A percentile compares a stretch with the other conserved stretches of the same genome.
Evolutionary conservation across 345 rosid species (phyloP).

Genomic region (Rhizophora mangle): DNA sequence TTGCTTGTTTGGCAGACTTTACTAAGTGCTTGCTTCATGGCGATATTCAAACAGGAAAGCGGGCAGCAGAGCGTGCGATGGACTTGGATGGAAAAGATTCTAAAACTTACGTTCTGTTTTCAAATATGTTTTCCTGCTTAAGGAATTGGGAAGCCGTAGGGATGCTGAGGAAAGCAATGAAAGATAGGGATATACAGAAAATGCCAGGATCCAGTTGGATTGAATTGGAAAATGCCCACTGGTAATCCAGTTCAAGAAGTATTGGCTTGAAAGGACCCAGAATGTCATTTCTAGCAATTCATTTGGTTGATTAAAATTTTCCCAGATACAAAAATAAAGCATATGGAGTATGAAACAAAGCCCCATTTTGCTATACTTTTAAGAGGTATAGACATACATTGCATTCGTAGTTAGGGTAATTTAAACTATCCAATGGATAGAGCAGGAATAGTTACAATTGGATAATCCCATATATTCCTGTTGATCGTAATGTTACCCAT

Average conservation of each 20-base stretch:
- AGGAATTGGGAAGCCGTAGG: slow-evolving; percentile 46
- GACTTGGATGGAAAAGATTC: slow-evolving; percentile 35
- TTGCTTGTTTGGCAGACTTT: slow-evolving; percentile 55
- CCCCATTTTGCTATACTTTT: too few species aligned
- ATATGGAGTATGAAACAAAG: too few species aligned
- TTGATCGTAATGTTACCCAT: too few species aligned
- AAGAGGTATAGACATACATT: too few species aligned
- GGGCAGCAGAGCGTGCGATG: slow-evolving; percentile 43
- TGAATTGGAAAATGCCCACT: slow-evolving; percentile 13
- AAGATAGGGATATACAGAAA: slow-evolving; percentile 47
- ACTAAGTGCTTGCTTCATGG: slow-evolving; percentile 52
- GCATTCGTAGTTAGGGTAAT: too few species aligned
- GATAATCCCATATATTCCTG: too few species aligned
- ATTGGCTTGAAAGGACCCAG: background rate
- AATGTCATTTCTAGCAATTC: too few species aligned
- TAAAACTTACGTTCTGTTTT: slow-evolving; percentile 46
- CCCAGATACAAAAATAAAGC: too few species aligned
- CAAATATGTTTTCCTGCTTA: slow-evolving; percentile 49
- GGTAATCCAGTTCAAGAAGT: background rate
- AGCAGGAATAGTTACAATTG: too few species aligned
- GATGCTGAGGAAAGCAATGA: slow-evolving; percentile 41
- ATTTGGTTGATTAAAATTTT: too few species aligned
- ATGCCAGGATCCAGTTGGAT: slow-evolving; percentile 59
- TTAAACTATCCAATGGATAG: too few species aligned
- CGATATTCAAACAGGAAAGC: slow-evolving; percentile 44